Evolutionary conservation across 495 filamentous ascomycete genomes (phyloP).

Genomic region (Rhypophila decipiens): DNA sequence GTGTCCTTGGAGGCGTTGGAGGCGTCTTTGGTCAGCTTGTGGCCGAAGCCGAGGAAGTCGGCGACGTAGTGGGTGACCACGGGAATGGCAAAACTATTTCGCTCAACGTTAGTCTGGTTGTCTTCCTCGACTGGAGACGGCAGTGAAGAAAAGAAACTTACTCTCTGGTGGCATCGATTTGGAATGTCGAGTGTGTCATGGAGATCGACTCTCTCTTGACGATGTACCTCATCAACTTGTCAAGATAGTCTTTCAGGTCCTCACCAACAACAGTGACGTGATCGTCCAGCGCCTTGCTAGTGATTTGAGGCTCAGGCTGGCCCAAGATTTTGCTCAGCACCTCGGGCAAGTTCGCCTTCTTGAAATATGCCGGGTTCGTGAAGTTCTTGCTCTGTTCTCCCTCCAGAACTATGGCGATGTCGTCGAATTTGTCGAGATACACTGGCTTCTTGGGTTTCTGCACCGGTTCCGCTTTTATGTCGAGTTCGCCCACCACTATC

Average conservation of each 20-base stretch:
- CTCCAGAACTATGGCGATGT: too few species aligned
- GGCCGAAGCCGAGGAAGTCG: conserved; percentile 14
- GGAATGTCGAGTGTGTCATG: conserved; percentile 8
- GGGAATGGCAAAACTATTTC: conserved; percentile 16
- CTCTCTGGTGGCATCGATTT: conserved; percentile 15
- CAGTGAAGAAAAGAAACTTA: too few species aligned
- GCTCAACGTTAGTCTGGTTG: too few species aligned
- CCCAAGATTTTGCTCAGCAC: too few species aligned
- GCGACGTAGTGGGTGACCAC: conserved; percentile 12
- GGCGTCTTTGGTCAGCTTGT: conserved; percentile 2
- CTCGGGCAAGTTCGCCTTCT: too few species aligned
- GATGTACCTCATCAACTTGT: conserved; percentile 2
- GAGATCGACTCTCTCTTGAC: conserved; percentile 9
- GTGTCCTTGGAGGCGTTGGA: not conserved
- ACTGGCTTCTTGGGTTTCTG: too few species aligned
- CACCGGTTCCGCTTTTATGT: too few species aligned
- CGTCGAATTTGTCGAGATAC: too few species aligned
- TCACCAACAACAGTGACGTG: not conserved
- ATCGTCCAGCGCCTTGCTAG: not conserved
- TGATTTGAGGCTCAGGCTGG: too few species aligned
- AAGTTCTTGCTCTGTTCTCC: too few species aligned
- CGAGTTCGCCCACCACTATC: not conserved
- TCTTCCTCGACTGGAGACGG: too few species aligned
- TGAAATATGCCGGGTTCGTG: too few species aligned
- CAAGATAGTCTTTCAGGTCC: conserved; percentile 5